A percentile compares a stretch with the other conserved stretches of the same genome.
These are phyloP conservation scores for Tolypocladium pustulatum DNA, from an alignment of 2,329 filamentous ascomycete genomes.

Conservation along the genomic window DNA sequence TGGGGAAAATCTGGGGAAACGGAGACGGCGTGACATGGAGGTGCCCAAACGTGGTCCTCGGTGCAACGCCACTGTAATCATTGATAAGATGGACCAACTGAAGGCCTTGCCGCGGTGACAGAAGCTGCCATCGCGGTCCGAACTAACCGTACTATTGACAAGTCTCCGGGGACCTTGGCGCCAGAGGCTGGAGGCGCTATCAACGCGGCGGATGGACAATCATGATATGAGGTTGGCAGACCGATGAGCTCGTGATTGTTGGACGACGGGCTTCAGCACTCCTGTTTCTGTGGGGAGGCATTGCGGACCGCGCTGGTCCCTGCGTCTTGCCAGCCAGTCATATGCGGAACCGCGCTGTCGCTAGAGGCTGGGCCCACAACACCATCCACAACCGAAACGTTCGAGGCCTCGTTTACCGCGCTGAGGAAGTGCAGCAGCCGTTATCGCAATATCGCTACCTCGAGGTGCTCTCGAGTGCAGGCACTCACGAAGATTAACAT, in stretches of 20 bases:
- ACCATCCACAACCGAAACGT: neutral
- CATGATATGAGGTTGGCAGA: neutral
- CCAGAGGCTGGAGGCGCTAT: neutral
- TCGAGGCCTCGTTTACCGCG: neutral
- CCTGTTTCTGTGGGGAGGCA: neutral
- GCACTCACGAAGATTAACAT: neutral
- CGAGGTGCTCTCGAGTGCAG: too few relatives aligned
- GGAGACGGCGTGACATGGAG: neutral
- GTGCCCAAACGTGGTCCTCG: neutral
- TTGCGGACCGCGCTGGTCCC: conserved; percentile 1
- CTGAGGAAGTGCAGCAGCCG: too few relatives aligned
- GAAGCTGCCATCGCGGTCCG: neutral
- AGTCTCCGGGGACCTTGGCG: neutral
- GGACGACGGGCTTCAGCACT: neutral
- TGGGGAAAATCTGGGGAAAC: neutral
- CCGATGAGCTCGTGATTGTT: neutral
- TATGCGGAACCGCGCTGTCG: neutral
- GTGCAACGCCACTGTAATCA: neutral
- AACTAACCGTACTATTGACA: neutral
- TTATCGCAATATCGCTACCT: neutral
- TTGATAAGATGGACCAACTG: neutral
- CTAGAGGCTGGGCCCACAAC: neutral
- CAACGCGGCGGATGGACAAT: neutral
- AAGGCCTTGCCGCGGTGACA: neutral
- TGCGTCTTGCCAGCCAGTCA: neutral